Percentiles rank a stretch among this genome's conserved stretches.
Evolutionary conservation across 495 filamentous ascomycete species (phyloP).

Genomic region (Lepraria neglecta): DNA sequence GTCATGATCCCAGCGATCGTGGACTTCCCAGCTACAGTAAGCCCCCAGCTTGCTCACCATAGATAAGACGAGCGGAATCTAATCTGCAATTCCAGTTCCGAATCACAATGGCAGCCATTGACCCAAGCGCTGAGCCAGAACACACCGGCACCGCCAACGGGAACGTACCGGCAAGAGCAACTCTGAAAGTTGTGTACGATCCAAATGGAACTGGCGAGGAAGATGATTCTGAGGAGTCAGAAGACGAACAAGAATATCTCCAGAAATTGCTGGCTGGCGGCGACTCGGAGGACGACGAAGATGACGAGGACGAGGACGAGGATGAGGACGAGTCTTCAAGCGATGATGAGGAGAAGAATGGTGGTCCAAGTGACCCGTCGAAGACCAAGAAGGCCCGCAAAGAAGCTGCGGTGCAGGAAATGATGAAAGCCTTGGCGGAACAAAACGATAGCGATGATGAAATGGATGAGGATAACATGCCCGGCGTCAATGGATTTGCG

Average conservation of each 20-base stretch:
- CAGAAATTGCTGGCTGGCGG: conserved; percentile 44
- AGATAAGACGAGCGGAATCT: not conserved
- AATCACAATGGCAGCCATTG: conserved; percentile 96
- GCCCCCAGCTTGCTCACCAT: conserved; percentile 34
- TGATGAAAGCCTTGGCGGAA: conserved; percentile 33
- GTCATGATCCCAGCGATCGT: conserved; percentile 64
- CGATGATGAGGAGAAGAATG: conserved; percentile 69
- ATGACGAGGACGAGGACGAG: conserved; percentile 56
- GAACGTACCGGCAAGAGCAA: conserved; percentile 62
- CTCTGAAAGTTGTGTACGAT: conserved; percentile 79
- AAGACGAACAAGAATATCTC: conserved; percentile 60
- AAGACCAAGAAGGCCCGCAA: conserved; percentile 78
- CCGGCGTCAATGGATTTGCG: conserved; percentile 57
- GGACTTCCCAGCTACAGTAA: conserved; percentile 75
- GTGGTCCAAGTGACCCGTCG: conserved; percentile 79
- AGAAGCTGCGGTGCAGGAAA: conserved; percentile 49
- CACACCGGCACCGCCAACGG: conserved; percentile 56
- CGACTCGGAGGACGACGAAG: conserved; percentile 46
- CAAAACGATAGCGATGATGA: conserved; percentile 47
- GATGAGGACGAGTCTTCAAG: conserved; percentile 61
- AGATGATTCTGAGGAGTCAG: conserved; percentile 51
- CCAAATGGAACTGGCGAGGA: conserved; percentile 47
- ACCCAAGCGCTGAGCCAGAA: conserved; percentile 71
- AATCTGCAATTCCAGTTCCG: conserved; percentile 60
- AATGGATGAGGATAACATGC: conserved; percentile 54